Conservation (phyloP, 1,284 basidiomycete genomes). For the Rhodotorula sp. region DNA sequence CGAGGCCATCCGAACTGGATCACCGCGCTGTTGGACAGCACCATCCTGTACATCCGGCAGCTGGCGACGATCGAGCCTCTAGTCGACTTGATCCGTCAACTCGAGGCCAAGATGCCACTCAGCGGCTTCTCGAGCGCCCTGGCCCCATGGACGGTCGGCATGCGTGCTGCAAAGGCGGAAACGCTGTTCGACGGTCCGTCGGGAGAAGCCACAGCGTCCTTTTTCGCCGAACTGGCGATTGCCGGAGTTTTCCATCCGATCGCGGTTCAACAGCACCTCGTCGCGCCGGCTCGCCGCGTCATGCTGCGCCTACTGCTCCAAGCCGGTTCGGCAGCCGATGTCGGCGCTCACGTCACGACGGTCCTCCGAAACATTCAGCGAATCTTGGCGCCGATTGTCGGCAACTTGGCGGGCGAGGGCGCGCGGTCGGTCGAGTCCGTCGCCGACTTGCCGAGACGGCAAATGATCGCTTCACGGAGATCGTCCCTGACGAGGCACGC, state of each 20-base stretch:
- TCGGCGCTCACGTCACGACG: neutral
- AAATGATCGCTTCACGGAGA: constrained; percentile 18
- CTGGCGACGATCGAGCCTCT: constrained; percentile 4
- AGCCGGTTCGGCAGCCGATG: neutral
- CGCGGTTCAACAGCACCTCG: constrained; percentile 6
- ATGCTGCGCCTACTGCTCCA: constrained; percentile 4
- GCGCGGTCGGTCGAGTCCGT: neutral
- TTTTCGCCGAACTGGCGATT: constrained; percentile 26
- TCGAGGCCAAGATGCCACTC: neutral
- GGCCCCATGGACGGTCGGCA: constrained; percentile 14
- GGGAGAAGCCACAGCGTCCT: neutral
- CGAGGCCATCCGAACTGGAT: constrained; percentile 67
- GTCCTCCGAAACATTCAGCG: neutral
- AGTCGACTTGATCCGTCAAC: neutral
- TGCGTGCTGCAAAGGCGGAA: neutral
- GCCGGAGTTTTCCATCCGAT: constrained; percentile 19
- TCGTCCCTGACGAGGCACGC: constrained; percentile 15
- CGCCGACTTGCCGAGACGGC: constrained; percentile 10
- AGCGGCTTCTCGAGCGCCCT: neutral
- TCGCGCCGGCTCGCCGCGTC: constrained; percentile 20
- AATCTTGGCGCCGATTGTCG: neutral
- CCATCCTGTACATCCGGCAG: constrained; percentile 50
- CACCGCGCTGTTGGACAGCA: constrained; percentile 75
- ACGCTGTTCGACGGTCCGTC: constrained; percentile 14
- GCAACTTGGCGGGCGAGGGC: neutral